Evolutionary conservation across 305 asterid species (phyloP).

Genomic region (Fraxinus ornus): DNA sequence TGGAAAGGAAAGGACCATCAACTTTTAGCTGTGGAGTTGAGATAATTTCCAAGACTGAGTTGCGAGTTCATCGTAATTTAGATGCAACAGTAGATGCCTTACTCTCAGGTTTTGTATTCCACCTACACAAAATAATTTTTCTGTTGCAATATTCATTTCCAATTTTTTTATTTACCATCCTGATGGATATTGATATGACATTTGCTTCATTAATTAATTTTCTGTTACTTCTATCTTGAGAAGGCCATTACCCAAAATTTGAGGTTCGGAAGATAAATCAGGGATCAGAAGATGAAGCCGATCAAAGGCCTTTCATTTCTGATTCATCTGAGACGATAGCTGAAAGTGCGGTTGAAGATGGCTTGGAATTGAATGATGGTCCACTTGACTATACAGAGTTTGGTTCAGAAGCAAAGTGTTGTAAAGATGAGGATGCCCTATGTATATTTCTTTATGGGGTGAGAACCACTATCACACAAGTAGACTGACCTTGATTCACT

Average conservation of each 20-base stretch:
- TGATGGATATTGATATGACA: conserved; percentile 16
- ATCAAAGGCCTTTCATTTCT: conserved; percentile 25
- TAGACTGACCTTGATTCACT: conserved; percentile 6
- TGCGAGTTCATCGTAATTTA: conserved; percentile 71
- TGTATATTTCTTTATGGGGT: conserved; percentile 89
- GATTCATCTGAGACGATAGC: conserved; percentile 38
- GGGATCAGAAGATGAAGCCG: conserved; percentile 38
- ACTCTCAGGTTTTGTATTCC: conserved; percentile 62
- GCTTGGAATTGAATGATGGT: conserved; percentile 28
- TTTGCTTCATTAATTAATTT: conserved; percentile 20
- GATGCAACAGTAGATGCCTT: conserved; percentile 92
- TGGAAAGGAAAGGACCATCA: conserved; percentile 97
- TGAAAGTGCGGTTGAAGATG: conserved; percentile 40
- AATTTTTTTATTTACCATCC: conserved; percentile 8
- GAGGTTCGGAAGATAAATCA: conserved; percentile 71
- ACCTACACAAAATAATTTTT: conserved; percentile 10
- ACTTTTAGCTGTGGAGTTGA: conserved; percentile 90
- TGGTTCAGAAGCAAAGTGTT: conserved; percentile 39
- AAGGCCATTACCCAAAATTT: conserved; percentile 72
- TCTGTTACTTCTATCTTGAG: conserved; percentile 27
- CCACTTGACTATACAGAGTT: conserved; percentile 21
- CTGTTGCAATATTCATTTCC: conserved; percentile 18
- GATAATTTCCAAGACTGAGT: conserved; percentile 76
- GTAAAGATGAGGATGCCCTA: conserved; percentile 49
- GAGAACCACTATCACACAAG: conserved; percentile 31